Conservation (phyloP, 805 yeast species). For the Monosporozyma siamensis region DNA sequence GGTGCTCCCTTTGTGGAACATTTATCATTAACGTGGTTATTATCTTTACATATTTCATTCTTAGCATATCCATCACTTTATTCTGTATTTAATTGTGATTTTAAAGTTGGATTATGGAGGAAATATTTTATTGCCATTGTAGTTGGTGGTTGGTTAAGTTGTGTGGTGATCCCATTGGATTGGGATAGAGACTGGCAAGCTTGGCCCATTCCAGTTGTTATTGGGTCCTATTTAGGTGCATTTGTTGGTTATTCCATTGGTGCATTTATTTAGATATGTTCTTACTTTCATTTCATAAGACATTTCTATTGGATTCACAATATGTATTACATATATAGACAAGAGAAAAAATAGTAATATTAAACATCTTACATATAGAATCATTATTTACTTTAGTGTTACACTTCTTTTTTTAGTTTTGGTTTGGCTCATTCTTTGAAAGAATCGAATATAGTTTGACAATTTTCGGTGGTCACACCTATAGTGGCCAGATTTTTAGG, state of each 20-base stretch:
- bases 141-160: slow-evolving; percentile 87
- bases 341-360: neutral
- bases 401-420: neutral
- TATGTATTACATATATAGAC: too few species aligned
- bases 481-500: slow-evolving; percentile 12
- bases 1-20: slow-evolving; percentile 71
- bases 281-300: too few species aligned
- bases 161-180: slow-evolving; percentile 86
- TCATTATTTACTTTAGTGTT: too few species aligned
- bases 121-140: slow-evolving; percentile 28
- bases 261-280: slow-evolving; percentile 24
- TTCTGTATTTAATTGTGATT: slow-evolving; percentile 43
- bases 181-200: slow-evolving; percentile 98
- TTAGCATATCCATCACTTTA: slow-evolving; percentile 59
- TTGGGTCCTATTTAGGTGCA: slow-evolving; percentile 72
- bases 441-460: slow-evolving; percentile 13
- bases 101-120: slow-evolving; percentile 37
- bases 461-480: slow-evolving; percentile 19
- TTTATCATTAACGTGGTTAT: slow-evolving; percentile 44
- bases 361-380: too few species aligned
- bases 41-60: slow-evolving; percentile 53
- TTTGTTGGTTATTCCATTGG: slow-evolving; percentile 46
- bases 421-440: slow-evolving; percentile 5
- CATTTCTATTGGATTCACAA: too few species aligned
- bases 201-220: slow-evolving; percentile 85